Conservation (phyloP, 1,139 yeast species). For the Suhomyces ambrosiae region DNA sequence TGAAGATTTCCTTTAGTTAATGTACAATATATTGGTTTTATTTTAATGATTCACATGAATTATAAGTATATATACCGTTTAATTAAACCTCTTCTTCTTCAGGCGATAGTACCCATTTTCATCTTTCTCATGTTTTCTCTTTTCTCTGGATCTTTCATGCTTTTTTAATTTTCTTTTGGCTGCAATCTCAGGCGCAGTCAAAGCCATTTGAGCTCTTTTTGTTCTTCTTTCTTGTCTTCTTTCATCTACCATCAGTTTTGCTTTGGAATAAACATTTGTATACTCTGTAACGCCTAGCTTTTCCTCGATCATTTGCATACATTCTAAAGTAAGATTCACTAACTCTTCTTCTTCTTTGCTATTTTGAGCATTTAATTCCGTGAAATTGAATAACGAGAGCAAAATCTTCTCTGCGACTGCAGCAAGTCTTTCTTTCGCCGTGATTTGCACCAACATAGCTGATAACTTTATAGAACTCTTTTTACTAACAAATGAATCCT, state of each 20-base stretch:
- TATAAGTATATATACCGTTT: neutral
- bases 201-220: constrained; percentile 74
- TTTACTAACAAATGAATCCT: constrained; percentile 59
- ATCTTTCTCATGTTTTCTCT: constrained; percentile 72
- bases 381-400: constrained; percentile 60
- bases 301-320: constrained; percentile 65
- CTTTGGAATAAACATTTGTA: constrained; percentile 63
- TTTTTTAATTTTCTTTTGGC: constrained; percentile 77
- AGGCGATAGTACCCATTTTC: constrained; percentile 74
- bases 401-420: constrained; percentile 51
- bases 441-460: constrained; percentile 58
- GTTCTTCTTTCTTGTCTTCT: constrained; percentile 78
- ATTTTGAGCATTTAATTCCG: constrained; percentile 44
- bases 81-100: constrained; percentile 51
- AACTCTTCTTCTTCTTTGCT: constrained; percentile 52
- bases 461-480: constrained; percentile 63
- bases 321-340: constrained; percentile 62
- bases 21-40: neutral
- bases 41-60: constrained; percentile 1
- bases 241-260: constrained; percentile 57
- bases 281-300: constrained; percentile 77
- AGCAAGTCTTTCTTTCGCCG: constrained; percentile 37
- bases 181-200: constrained; percentile 77
- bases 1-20: neutral
- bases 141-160: constrained; percentile 74